Base-by-base conservation (phyloP, 2,329 filamentous ascomycete species). In the Cytospora chrysosperma region DNA sequence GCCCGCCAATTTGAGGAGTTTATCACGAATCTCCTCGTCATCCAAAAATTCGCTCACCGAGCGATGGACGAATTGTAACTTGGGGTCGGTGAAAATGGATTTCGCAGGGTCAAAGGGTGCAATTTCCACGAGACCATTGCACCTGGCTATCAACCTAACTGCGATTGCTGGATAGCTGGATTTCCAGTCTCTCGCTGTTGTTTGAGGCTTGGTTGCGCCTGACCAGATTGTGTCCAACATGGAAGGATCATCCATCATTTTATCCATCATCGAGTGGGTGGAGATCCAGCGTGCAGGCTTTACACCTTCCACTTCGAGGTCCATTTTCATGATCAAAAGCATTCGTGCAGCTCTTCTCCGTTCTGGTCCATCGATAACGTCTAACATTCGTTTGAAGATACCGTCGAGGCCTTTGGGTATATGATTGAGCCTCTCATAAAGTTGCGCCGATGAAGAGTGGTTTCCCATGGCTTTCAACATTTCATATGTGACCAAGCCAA, bases 381-480 rank as follows among this genome's bases (percentile, higher is more conserved):
- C 21, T 4, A 61, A 13, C 50, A 61, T 61, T 28, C 32, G 32
- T 8, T 19, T 28, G 12, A 61, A 54, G 9, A 61, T 12, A 17
- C n/a, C 28, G 3, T 12, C 19, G 13, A 61, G 47, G 4, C 58
- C 58, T 2, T n/a, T 2, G 19, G 58, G 58, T 15, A 54, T 47
- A 1, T 15, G 4, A 17, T 61, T 9, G 15, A 61, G 19, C 34
- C 26, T 47, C 5, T 55, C 19, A 2, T 9, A 7, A 4, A 61
- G 58, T 17, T 61, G 58, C 24, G 10, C n/a, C 4, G 27, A 17
- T 6, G 58, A 61, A 28, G 50, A 61, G 2, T 54, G 9, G 32
- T 61, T 49, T 17, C 50, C 58, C 24, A 61, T 61, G n/a, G 47
- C 50, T 21, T 40, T 61, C 2, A 61, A 32, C 15, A 61, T 13